Base-by-base conservation (phyloP, 768 basidiomycete species). In the Lactarius vividus region DNA sequence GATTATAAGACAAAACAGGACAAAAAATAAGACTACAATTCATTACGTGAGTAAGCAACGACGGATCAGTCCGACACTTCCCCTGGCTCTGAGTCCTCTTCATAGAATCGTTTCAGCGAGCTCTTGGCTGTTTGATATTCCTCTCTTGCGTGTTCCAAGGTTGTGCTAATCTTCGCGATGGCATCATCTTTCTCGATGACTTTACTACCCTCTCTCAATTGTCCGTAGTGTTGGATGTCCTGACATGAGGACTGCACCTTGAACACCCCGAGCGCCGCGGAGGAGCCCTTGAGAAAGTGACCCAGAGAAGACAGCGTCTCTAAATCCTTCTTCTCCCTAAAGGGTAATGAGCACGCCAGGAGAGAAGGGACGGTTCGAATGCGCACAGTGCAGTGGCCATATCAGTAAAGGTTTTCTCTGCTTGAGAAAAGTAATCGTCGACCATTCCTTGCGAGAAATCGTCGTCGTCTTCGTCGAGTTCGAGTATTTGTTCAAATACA, bases 281-380 rank as follows among this genome's bases (percentile, higher is more conserved):
- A 96, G 2, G 96, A 98, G 56, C 96, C 96, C 77, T 98, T 99
- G 74, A 98, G 86, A 78, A 92, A 99, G 77, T 99, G 96, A 0
- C 96, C 97, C 11, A 90, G 82, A 20, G 79, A 77, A 2, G 91
- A 89, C 20, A 99, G 84, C 62, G 83, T 74, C 11, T 72, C 70
- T 11, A 96, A 83, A 70, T 95, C 83, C 68, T 86, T 83, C 39
- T n/a, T 28, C n/a, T n/a, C 20, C 57, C 68, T 70, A 59, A 31
- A 54, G 5, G 40, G 1, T 94, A 95, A 79, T 37, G 85, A 85
- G 63, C 18, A 57, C 20, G 31, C 33, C 26, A 23, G 7, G 56
- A 18, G 15, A 31, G 55, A 57, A 39, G 29, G 2, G 52, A 28
- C 0, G 9, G 16, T n/a, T 16, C 5, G 6, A 23, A 63, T 44